Evolutionary conservation across 352 stramenopile species (phyloP).

Genomic region (Phytophthora crassamura): DNA sequence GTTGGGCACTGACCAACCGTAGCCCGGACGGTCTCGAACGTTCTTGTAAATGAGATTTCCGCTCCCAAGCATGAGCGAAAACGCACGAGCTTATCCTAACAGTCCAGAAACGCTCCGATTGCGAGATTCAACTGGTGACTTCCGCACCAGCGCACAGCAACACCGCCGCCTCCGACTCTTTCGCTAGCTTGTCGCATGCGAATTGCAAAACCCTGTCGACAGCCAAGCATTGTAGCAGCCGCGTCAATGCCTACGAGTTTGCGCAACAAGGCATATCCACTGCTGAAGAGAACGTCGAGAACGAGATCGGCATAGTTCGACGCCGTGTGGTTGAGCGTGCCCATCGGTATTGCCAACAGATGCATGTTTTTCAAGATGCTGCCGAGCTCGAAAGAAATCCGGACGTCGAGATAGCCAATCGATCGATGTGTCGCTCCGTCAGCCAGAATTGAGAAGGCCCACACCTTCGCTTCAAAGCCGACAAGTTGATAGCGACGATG

Average conservation of each 20-base stretch:
- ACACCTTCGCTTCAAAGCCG: background rate
- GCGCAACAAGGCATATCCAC: background rate
- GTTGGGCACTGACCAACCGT: no score
- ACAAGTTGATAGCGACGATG: conserved; percentile 13
- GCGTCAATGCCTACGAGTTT: conserved; percentile 16
- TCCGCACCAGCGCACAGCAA: conserved; percentile 13
- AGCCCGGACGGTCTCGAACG: no score
- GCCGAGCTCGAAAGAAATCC: conserved; percentile 5
- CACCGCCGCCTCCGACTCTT: background rate
- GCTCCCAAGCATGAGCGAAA: no score
- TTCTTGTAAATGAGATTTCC: no score
- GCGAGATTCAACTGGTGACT: conserved; percentile 18
- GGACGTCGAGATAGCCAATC: conserved; percentile 4
- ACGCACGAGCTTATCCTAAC: no score
- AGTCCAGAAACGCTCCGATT: background rate
- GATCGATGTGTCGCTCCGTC: conserved; percentile 12
- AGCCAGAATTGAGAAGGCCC: conserved; percentile 13
- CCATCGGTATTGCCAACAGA: conserved; percentile 14
- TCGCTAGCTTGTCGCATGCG: background rate
- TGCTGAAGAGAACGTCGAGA: background rate
- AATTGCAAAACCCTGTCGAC: conserved; percentile 6
- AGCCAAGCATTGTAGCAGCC: conserved; percentile 13
- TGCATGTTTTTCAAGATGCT: background rate
- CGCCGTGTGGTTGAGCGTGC: background rate
- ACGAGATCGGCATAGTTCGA: conserved; percentile 16